These are phyloP conservation scores for Neopestalotiopsis sp. DNA, from an alignment of 2,329 filamentous ascomycete genomes.

Conservation along the genomic window DNA sequence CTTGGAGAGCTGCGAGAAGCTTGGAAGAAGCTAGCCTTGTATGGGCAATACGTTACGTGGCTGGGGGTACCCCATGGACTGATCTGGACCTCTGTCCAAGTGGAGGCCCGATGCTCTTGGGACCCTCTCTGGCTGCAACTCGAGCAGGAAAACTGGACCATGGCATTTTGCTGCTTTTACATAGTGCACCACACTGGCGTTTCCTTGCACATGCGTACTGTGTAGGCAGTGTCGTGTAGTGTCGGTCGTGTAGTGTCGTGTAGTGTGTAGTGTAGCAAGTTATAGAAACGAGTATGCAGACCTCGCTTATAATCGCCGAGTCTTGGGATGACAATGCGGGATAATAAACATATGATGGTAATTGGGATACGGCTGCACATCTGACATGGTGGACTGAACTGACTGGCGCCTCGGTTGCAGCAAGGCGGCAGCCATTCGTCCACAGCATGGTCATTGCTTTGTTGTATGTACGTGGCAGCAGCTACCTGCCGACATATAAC, in stretches of 20 bases:
- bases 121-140: neutral
- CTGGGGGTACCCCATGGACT: neutral
- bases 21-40: neutral
- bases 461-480: constrained; percentile 1
- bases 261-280: neutral
- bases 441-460: constrained; percentile 1
- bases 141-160: neutral
- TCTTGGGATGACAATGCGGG: neutral
- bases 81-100: constrained; percentile 3
- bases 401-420: constrained; percentile 1
- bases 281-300: neutral
- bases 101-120: constrained; percentile 1
- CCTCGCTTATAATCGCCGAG: neutral
- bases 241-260: neutral
- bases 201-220: neutral
- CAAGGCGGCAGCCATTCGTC: neutral
- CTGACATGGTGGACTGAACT: neutral
- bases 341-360: neutral
- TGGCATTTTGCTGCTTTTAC: constrained; percentile 5
- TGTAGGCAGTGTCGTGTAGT: neutral
- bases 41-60: neutral
- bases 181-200: neutral
- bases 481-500: neutral
- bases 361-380: neutral
- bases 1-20: neutral